A percentile compares a stretch with the other conserved stretches of the same genome.
Evolutionary conservation across 2,329 filamentous ascomycete genomes (phyloP).

Genomic region (Cytospora leucostoma): DNA sequence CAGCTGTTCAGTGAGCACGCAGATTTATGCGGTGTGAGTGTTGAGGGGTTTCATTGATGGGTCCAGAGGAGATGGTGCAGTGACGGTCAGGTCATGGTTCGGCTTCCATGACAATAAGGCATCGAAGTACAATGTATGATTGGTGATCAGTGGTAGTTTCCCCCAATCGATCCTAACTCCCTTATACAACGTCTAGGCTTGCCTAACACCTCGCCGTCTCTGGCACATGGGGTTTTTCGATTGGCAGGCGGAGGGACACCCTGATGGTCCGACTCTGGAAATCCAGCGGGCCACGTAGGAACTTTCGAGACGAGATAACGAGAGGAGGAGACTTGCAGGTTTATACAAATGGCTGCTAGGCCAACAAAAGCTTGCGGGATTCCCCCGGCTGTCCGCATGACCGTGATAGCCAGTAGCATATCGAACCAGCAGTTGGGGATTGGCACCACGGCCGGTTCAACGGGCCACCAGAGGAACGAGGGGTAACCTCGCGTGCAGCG

Average conservation of each 20-base stretch:
- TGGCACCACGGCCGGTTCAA: constrained; percentile 9
- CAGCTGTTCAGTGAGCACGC: background rate
- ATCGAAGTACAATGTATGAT: background rate
- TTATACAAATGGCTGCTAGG: background rate
- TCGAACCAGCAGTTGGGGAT: constrained; percentile 3
- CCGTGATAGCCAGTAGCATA: constrained; percentile 11
- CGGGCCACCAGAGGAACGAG: constrained; percentile 13
- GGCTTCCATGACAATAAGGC: constrained; percentile 7
- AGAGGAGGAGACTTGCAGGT: background rate
- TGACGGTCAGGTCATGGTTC: constrained; percentile 5
- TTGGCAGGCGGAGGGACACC: background rate
- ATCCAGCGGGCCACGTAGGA: background rate
- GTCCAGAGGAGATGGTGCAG: constrained; percentile 1
- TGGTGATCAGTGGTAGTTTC: background rate
- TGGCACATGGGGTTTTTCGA: background rate
- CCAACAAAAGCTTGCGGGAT: constrained; percentile 7
- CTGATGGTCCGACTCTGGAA: background rate
- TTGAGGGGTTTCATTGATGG: background rate
- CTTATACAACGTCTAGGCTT: background rate
- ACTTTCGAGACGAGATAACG: background rate
- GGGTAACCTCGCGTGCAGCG: constrained; percentile 18
- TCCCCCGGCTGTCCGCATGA: constrained; percentile 10
- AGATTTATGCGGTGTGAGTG: background rate
- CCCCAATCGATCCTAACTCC: background rate
- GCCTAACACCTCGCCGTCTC: background rate